These are phyloP conservation scores for Anthracocystis walkeri DNA, from an alignment of 1,284 basidiomycete genomes.

Conservation along the genomic window DNA sequence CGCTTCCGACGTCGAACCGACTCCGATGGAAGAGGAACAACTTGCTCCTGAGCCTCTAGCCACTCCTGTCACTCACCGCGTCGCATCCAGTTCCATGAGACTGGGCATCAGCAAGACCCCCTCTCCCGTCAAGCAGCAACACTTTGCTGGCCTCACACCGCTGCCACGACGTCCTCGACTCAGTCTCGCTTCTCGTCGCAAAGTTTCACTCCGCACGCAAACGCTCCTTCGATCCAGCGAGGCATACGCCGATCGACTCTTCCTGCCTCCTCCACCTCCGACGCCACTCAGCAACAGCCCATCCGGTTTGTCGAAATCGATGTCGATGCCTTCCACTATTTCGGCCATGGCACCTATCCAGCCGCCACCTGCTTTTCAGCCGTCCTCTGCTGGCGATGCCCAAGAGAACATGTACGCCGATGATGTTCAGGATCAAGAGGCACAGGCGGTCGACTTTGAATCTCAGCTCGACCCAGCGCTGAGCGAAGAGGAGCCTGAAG, in stretches of 20 bases:
- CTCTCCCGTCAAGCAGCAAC: conserved; percentile 42
- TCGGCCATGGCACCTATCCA: conserved; percentile 14
- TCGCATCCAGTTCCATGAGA: conserved; percentile 17
- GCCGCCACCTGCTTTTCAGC: conserved; percentile 11
- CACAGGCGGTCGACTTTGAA: conserved; percentile 16
- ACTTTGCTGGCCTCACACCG: conserved; percentile 43
- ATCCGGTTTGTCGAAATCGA: conserved; percentile 34
- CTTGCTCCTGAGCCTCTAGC: background rate
- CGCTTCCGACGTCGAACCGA: conserved; percentile 22
- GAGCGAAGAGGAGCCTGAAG: conserved; percentile 14
- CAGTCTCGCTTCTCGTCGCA: conserved; percentile 42
- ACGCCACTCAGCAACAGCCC: conserved; percentile 6
- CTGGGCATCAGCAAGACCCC: conserved; percentile 48
- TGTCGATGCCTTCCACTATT: conserved; percentile 44
- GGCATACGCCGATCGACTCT: conserved; percentile 46
- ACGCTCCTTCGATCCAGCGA: conserved; percentile 49
- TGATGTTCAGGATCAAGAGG: background rate
- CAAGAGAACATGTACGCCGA: conserved; percentile 3
- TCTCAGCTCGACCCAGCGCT: conserved; percentile 27
- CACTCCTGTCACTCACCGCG: conserved; percentile 11
- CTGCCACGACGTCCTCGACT: conserved; percentile 47
- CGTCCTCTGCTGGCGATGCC: conserved; percentile 6
- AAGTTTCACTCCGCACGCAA: conserved; percentile 49
- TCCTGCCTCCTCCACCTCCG: conserved; percentile 41
- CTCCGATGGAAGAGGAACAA: conserved; percentile 29